Evolutionary conservation across 2,329 filamentous ascomycete species (phyloP), one percentile per base, ranked within the genome.

Genomic region (Fusarium xylarioides): DNA sequence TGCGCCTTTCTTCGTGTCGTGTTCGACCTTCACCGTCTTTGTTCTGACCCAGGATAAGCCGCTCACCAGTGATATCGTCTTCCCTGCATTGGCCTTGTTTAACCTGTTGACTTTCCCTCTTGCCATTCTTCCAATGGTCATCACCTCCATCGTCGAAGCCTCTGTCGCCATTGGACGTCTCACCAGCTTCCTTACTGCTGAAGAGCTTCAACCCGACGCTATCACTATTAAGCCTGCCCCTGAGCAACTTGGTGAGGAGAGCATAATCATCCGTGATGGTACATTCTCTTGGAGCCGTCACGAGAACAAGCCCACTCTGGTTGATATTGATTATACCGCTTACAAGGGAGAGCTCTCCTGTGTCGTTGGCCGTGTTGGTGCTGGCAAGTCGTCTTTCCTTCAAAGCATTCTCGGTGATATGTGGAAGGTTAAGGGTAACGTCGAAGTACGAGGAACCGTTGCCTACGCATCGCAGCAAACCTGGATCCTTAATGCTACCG

Each of bases 401-500:
- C 93, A 97, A 81, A 90, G 93, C 61, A 89, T 99, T 63, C 89
- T 99, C 9, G 96, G 96, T 68, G 95, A 98, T 81, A 82, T 99
- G 8, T 98, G 92, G 91, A 98, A 98, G 81, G 87, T 92, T 55
- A 91, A 93, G 68, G 96, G 96, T 53, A 88, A 93, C 70, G 95
- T 98, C 8, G 87, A 93, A 62, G 87, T 99, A 15, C 91, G 93
- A 75, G 97, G 96, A 52, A 90, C 88, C 34, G 89, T 94, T 44
- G 96, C 96, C 3, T 99, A 98, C 80, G 96, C 97, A 66, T 93
- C 95, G 21, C 97, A 99, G 81, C 91, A 93, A 78, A 87, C 95
- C 26, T 99, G 97, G 96, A 93, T 99, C 58, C 95, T 98, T 91
- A 99, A 99, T 80, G 96, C 96, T 14, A 97, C 93, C 35, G 95